Conservation (phyloP, 1,139 yeast species). For the Pichia sp. region DNA sequence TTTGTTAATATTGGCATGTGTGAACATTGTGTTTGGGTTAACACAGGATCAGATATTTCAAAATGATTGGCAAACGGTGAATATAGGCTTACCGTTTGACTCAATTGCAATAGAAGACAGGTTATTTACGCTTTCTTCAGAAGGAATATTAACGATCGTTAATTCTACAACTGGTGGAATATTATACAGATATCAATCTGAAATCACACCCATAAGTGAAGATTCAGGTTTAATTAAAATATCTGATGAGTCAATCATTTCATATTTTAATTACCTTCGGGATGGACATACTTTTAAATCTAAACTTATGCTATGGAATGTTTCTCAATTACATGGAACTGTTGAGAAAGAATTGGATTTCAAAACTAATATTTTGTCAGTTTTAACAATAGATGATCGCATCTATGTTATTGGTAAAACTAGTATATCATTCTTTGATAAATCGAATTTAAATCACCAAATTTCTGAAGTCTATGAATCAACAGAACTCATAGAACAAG, state of each 20-base stretch:
- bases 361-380: slow-evolving; percentile 1
- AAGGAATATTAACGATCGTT: slow-evolving; percentile 28
- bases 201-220: not conserved
- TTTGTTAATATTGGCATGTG: not conserved
- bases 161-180: slow-evolving; percentile 26
- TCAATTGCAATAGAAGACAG: slow-evolving; percentile 18
- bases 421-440: not conserved
- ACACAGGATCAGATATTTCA: slow-evolving; percentile 31
- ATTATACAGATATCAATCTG: slow-evolving; percentile 28
- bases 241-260: not conserved
- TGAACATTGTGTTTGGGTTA: slow-evolving; percentile 2
- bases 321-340: no score
- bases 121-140: slow-evolving; percentile 24
- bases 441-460: no score
- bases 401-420: slow-evolving; percentile 5
- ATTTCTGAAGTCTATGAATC: not conserved
- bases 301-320: slow-evolving; percentile 5
- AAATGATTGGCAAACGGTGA: slow-evolving; percentile 33
- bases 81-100: slow-evolving; percentile 28
- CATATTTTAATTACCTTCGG: slow-evolving; percentile 5
- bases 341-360: slow-evolving; percentile 2
- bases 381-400: not conserved
- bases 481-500: not conserved
- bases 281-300: not conserved
- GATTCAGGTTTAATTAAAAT: slow-evolving; percentile 2